A percentile compares a stretch with the other conserved stretches of the same genome.
phyloP scores from a whole-genome alignment of 352 stramenopile genomes.

The Pythium chondricola region DNA sequence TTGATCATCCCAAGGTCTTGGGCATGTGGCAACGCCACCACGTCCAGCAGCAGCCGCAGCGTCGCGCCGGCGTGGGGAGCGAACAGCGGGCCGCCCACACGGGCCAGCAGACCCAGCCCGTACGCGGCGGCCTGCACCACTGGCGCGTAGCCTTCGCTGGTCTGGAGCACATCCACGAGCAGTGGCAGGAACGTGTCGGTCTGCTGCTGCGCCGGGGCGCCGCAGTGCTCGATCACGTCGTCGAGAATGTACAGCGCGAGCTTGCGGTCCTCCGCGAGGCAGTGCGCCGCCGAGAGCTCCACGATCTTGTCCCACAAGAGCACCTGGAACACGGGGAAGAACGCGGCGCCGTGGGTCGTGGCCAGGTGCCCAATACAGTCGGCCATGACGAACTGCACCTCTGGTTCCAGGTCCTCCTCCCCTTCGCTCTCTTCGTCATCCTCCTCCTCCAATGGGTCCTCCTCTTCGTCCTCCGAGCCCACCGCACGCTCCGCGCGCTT shows the following conservation, averaged over 20 bases:
- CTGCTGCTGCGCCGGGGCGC: constrained; percentile 33
- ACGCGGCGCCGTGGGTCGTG: constrained; percentile 53
- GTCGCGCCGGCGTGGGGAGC: constrained; percentile 38
- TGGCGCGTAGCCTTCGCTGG: constrained; percentile 44
- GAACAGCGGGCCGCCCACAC: constrained; percentile 45
- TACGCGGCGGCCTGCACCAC: constrained; percentile 69
- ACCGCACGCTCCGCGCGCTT: constrained; percentile 29
- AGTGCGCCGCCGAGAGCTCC: constrained; percentile 57
- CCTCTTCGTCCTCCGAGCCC: constrained; percentile 32
- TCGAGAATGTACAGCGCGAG: constrained; percentile 85
- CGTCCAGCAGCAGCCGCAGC: constrained; percentile 49
- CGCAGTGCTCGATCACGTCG: constrained; percentile 79
- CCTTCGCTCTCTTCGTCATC: constrained; percentile 27
- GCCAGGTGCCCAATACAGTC: constrained; percentile 71
- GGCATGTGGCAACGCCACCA: constrained; percentile 48
- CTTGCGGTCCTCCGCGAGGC: constrained; percentile 70
- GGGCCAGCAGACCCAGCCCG: constrained; percentile 65
- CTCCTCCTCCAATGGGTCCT: constrained; percentile 11
- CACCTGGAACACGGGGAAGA: constrained; percentile 74
- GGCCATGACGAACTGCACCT: constrained; percentile 76
- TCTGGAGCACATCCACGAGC: constrained; percentile 55
- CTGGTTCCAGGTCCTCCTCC: constrained; percentile 48
- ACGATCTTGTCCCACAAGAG: constrained; percentile 74
- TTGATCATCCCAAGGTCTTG: constrained; percentile 50
- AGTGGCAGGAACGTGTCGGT: constrained; percentile 66